phyloP scores from a whole-genome alignment of 1,284 basidiomycete species.

The Exobasidium rhododendri region DNA sequence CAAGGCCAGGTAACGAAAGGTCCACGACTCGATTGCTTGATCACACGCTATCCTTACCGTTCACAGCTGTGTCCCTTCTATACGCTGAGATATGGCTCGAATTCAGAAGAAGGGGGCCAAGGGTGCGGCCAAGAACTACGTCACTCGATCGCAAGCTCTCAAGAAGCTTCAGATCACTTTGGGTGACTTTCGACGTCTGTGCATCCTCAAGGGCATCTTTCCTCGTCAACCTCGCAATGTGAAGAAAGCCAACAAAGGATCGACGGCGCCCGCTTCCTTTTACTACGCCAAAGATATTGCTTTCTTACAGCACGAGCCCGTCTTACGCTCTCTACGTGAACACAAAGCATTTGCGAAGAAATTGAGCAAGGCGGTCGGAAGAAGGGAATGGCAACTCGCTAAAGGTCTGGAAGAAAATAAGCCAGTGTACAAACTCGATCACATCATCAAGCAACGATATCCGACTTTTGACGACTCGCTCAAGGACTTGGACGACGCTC shows the following conservation, averaged over 20 bases:
- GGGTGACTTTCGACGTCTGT: slow-evolving; percentile 92
- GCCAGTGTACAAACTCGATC: slow-evolving; percentile 71
- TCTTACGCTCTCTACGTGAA: slow-evolving; percentile 89
- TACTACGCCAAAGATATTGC: slow-evolving; percentile 99
- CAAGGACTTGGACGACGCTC: slow-evolving; percentile 93
- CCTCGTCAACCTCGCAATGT: slow-evolving; percentile 88
- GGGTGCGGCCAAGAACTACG: slow-evolving; percentile 67
- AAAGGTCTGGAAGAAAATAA: slow-evolving; percentile 85
- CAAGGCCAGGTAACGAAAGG: too few species aligned
- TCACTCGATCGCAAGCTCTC: slow-evolving; percentile 71
- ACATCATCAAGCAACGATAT: slow-evolving; percentile 97
- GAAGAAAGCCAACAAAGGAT: slow-evolving; percentile 96
- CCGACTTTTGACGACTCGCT: slow-evolving; percentile 94
- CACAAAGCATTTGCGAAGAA: slow-evolving; percentile 99
- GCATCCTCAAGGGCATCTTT: slow-evolving; percentile 98
- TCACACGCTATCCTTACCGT: too few species aligned
- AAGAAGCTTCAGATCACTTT: slow-evolving; percentile 83
- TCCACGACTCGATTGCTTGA: too few species aligned
- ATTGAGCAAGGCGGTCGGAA: slow-evolving; percentile 84
- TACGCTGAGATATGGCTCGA: slow-evolving; percentile 71
- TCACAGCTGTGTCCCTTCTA: too few species aligned
- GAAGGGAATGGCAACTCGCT: slow-evolving; percentile 90
- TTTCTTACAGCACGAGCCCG: slow-evolving; percentile 94
- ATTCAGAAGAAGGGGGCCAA: slow-evolving; percentile 76
- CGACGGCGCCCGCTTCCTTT: slow-evolving; percentile 92